These are phyloP conservation scores for Zasmidium cellare DNA, from an alignment of 2,329 filamentous ascomycete species.

Conservation along the genomic window DNA sequence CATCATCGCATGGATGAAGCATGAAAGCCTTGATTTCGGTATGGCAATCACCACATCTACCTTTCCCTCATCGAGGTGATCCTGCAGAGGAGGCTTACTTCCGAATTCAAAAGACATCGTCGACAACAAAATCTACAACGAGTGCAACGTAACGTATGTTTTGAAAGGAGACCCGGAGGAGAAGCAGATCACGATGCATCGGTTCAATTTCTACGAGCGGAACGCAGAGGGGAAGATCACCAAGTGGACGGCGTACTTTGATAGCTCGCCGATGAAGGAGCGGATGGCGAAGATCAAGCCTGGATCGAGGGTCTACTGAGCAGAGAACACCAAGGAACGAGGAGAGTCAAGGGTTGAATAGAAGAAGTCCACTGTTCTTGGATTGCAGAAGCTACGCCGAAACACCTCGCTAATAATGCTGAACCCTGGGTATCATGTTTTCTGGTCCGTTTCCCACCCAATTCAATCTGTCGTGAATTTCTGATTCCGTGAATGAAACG, in stretches of 20 bases:
- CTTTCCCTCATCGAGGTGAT: not conserved
- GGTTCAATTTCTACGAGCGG: slow-evolving; percentile 4
- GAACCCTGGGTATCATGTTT: slow-evolving; percentile 6
- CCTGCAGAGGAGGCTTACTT: no score
- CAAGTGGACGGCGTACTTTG: slow-evolving; percentile 2
- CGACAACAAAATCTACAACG: slow-evolving; percentile 3
- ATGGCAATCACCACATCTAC: not conserved
- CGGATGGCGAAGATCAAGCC: not conserved
- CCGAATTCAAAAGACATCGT: not conserved
- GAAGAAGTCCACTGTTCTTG: not conserved
- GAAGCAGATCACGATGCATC: not conserved
- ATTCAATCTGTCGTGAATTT: not conserved
- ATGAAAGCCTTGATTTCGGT: not conserved
- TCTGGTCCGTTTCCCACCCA: not conserved
- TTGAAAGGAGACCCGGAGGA: not conserved
- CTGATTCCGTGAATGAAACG: slow-evolving; percentile 4
- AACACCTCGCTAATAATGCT: slow-evolving; percentile 3
- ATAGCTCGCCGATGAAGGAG: not conserved
- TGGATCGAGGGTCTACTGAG: not conserved
- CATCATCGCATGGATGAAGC: not conserved
- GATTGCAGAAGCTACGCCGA: not conserved
- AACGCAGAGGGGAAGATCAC: not conserved
- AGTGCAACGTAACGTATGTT: slow-evolving; percentile 2
- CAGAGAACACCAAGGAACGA: no score
- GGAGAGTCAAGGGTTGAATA: no score